Percentiles rank a stretch among this genome's conserved stretches.
phyloP scores from a whole-genome alignment of 345 rosid genomes.

The Odontarrhena argentea region DNA sequence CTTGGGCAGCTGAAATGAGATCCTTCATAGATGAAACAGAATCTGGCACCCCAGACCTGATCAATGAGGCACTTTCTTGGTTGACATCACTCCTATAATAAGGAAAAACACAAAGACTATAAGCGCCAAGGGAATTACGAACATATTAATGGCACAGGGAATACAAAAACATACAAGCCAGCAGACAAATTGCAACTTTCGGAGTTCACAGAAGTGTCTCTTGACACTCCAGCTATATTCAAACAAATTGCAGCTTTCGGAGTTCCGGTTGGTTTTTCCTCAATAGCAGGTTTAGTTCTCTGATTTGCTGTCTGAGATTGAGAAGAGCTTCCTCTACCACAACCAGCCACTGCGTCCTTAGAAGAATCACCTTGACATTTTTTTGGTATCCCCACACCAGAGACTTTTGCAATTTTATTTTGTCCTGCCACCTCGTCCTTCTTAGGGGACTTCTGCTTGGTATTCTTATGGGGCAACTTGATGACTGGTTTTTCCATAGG shows the following conservation, averaged over 20 bases:
- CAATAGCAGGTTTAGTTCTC: constrained; percentile 52
- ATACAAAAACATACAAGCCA: constrained; percentile 49
- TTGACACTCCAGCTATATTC: constrained; percentile 43
- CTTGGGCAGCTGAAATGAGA: constrained; percentile 96
- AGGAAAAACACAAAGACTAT: constrained; percentile 19
- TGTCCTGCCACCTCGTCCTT: constrained; percentile 48
- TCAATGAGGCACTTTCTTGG: constrained; percentile 44
- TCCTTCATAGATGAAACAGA: constrained; percentile 69
- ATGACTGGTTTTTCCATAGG: constrained; percentile 45
- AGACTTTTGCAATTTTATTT: constrained; percentile 46
- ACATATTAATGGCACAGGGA: constrained; percentile 25
- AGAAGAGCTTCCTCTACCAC: constrained; percentile 47
- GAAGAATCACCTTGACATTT: constrained; percentile 48
- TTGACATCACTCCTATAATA: constrained; percentile 49
- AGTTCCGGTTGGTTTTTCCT: constrained; percentile 52
- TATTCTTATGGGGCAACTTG: constrained; percentile 43
- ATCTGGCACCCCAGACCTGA: constrained; percentile 59
- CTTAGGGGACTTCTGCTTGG: constrained; percentile 55
- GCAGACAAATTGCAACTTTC: constrained; percentile 8
- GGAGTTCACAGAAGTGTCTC: constrained; percentile 47
- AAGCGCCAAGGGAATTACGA: constrained; percentile 16
- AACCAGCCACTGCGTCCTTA: constrained; percentile 45
- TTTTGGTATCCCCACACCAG: constrained; percentile 47
- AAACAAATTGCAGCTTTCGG: constrained; percentile 50
- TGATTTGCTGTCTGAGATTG: constrained; percentile 51